phyloP scores from a whole-genome alignment of 495 filamentous ascomycete genomes.

The Trichoderma reesei region DNA sequence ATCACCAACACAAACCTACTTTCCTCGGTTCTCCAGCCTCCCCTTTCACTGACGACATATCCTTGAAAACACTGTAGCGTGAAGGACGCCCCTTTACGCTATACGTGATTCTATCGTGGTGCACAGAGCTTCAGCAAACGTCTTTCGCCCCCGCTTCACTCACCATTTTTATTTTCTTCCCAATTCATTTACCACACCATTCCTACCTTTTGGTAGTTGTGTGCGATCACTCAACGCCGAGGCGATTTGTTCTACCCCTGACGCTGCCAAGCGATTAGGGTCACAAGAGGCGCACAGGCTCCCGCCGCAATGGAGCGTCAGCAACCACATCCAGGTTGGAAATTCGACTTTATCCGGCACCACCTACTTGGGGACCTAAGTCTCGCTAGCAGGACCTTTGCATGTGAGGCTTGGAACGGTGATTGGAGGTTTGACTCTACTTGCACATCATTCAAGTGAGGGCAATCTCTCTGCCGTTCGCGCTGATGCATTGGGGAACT shows the following conservation, averaged over 20 bases:
- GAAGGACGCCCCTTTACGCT: no score
- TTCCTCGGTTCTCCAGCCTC: not conserved
- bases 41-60: not conserved
- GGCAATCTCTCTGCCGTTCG: not conserved
- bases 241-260: not conserved
- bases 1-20: no score
- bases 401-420: not conserved
- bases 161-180: no score
- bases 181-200: not conserved
- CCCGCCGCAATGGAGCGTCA: not conserved
- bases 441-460: not conserved
- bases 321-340: not conserved
- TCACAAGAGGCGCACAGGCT: not conserved
- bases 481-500: not conserved
- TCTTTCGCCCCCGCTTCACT: no score
- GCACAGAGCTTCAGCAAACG: no score
- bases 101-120: no score
- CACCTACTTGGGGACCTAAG: not conserved
- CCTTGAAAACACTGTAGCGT: no score
- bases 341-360: not conserved
- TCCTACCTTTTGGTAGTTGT: slow-evolving; percentile 17
- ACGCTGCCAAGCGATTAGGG: not conserved
- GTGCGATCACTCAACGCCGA: not conserved
- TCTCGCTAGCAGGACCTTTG: not conserved
- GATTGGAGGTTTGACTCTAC: not conserved